Percentiles rank a stretch among this genome's conserved stretches.
phyloP scores from a whole-genome alignment of 441 rosid species.

The Manihot esculenta region DNA sequence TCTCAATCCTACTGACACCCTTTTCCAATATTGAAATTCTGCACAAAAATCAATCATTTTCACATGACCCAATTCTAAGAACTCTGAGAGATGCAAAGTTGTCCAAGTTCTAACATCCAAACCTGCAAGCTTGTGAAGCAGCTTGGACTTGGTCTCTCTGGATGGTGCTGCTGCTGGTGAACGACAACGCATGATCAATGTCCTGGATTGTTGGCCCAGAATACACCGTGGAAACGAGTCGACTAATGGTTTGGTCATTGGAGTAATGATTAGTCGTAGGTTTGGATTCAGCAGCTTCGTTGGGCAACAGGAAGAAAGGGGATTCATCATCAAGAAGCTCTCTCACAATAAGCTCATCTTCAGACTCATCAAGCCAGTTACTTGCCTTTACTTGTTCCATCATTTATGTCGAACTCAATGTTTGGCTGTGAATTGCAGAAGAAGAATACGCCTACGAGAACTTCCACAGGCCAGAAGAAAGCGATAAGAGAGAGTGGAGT shows the following conservation, averaged over 20 bases:
- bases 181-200: conserved; percentile 44
- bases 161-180: conserved; percentile 20
- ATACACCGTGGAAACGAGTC: conserved; percentile 39
- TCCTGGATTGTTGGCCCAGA: conserved; percentile 63
- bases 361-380: conserved; percentile 22
- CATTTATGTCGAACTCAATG: neutral
- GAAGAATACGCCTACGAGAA: neutral
- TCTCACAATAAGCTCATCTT: conserved; percentile 37
- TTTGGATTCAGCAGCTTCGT: conserved; percentile 16
- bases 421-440: neutral
- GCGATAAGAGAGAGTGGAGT: conserved; percentile 38
- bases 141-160: conserved; percentile 18
- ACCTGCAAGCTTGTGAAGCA: conserved; percentile 38
- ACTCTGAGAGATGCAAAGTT: too few species aligned
- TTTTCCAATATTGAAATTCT: conserved; percentile 41
- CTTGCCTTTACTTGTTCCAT: conserved; percentile 25
- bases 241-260: conserved; percentile 32
- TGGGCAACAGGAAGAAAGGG: conserved; percentile 38
- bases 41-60: neutral
- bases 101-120: too few species aligned
- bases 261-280: conserved; percentile 5
- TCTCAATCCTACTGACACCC: conserved; percentile 45
- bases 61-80: neutral
- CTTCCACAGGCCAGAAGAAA: conserved; percentile 12
- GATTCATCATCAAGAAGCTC: conserved; percentile 47